Percentiles rank a stretch among this genome's conserved stretches.
Conservation (phyloP, 2,329 filamentous ascomycete genomes). For the Sordariomycetes sp. region DNA sequence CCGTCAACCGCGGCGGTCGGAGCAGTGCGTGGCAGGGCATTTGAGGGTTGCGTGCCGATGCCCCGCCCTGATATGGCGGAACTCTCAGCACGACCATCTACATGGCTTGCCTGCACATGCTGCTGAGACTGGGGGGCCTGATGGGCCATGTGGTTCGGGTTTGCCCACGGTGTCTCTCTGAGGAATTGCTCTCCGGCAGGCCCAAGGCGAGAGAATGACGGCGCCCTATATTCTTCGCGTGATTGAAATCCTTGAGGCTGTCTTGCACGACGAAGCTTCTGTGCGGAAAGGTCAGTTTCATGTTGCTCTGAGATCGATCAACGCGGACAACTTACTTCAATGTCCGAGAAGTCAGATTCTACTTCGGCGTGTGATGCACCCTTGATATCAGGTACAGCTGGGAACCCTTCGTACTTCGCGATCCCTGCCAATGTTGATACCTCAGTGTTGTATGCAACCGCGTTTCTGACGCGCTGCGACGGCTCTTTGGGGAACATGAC, state of each 20-base stretch:
- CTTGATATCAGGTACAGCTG: slow-evolving; percentile 78
- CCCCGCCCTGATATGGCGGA: slow-evolving; percentile 8
- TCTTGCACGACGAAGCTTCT: slow-evolving; percentile 26
- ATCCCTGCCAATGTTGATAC: slow-evolving; percentile 85
- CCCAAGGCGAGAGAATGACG: slow-evolving; percentile 41
- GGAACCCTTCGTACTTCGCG: slow-evolving; percentile 93
- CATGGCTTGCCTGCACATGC: slow-evolving; percentile 17
- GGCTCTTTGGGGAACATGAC: slow-evolving; percentile 71
- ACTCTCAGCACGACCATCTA: slow-evolving; percentile 8
- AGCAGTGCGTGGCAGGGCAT: slow-evolving; percentile 8
- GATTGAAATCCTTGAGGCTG: slow-evolving; percentile 22
- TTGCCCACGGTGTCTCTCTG: slow-evolving; percentile 86
- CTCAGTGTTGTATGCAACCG: slow-evolving; percentile 88
- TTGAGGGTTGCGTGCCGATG: slow-evolving; percentile 8
- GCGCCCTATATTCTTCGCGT: slow-evolving; percentile 37
- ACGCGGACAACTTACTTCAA: slow-evolving; percentile 53
- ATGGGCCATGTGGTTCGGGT: slow-evolving; percentile 72
- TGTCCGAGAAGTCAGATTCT: slow-evolving; percentile 80
- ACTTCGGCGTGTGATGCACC: slow-evolving; percentile 64
- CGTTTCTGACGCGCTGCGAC: slow-evolving; percentile 71
- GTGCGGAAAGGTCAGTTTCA: neutral
- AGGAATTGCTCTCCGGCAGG: slow-evolving; percentile 79
- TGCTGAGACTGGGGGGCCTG: slow-evolving; percentile 30
- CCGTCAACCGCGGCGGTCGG: slow-evolving; percentile 14
- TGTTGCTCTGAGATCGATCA: slow-evolving; percentile 10